Percentiles rank a stretch among this genome's conserved stretches.
These are phyloP conservation scores for Rhizoctonia solani DNA, from an alignment of 1,284 basidiomycete species.

Conservation along the genomic window DNA sequence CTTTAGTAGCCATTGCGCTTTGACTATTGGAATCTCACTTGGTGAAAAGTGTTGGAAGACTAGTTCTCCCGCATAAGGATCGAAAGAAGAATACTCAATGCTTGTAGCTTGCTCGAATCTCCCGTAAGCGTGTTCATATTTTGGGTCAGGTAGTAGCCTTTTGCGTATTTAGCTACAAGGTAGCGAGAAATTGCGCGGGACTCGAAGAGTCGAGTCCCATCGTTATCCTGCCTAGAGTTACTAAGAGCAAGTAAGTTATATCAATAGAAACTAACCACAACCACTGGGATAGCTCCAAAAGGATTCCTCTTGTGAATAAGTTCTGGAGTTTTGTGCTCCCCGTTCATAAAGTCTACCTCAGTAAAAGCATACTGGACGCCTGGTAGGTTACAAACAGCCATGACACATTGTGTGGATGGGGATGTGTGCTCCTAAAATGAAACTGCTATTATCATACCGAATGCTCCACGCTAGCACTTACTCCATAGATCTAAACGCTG, in stretches of 20 bases:
- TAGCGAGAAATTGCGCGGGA: constrained; percentile 60
- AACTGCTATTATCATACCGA: not conserved
- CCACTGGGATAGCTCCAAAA: constrained; percentile 31
- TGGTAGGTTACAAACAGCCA: constrained; percentile 29
- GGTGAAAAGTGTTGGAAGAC: constrained; percentile 18
- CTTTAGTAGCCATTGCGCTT: not conserved
- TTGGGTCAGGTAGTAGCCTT: constrained; percentile 38
- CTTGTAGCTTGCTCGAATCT: constrained; percentile 46
- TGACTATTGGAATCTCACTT: constrained; percentile 16
- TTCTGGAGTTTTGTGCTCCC: constrained; percentile 28
- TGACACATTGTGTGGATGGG: constrained; percentile 34
- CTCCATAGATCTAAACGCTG: not conserved
- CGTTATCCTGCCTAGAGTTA: constrained; percentile 1
- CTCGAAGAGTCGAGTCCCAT: constrained; percentile 44
- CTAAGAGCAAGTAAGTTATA: not conserved
- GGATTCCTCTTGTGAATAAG: constrained; percentile 18
- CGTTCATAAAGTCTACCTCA: constrained; percentile 21
- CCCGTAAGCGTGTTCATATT: constrained; percentile 46
- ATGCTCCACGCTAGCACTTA: not conserved
- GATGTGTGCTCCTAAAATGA: constrained; percentile 8
- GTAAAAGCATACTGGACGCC: constrained; percentile 27
- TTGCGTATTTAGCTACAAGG: constrained; percentile 51
- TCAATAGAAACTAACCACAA: not conserved
- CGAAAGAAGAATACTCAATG: constrained; percentile 46
- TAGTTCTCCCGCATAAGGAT: constrained; percentile 35